Evolutionary conservation across 208 protist species (phyloP).

Genomic region (Crithidia expoeki): DNA sequence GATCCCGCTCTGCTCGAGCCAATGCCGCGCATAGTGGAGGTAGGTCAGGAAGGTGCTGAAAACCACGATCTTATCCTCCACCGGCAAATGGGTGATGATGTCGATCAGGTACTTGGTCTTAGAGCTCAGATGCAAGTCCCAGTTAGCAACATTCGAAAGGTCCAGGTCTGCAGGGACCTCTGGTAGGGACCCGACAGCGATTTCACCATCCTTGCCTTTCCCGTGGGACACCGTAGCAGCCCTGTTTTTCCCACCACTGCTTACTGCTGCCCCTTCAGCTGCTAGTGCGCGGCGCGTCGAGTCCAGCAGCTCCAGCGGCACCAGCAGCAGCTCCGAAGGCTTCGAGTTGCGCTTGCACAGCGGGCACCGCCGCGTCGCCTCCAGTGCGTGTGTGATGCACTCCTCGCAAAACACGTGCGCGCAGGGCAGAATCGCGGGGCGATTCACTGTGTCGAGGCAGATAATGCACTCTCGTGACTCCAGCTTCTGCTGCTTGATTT

Average conservation of each 20-base stretch:
- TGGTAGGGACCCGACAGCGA: not conserved
- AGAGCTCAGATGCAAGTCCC: conserved; percentile 48
- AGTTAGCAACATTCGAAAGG: conserved; percentile 41
- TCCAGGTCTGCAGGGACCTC: conserved; percentile 26
- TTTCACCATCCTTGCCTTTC: not conserved
- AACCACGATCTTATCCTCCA: conserved; percentile 88
- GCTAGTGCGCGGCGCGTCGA: not conserved
- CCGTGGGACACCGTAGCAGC: not conserved
- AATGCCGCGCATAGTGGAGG: conserved; percentile 86
- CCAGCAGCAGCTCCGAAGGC: conserved; percentile 36
- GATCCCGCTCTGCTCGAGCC: conserved; percentile 49
- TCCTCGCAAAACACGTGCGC: conserved; percentile 79
- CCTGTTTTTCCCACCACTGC: not conserved
- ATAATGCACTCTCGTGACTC: conserved; percentile 70
- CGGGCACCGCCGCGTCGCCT: conserved; percentile 46
- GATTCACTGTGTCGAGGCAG: conserved; percentile 63
- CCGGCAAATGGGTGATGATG: conserved; percentile 36
- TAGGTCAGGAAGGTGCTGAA: conserved; percentile 95
- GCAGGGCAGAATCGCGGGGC: conserved; percentile 74
- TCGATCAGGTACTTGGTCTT: conserved; percentile 72
- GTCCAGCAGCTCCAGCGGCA: conserved; percentile 48
- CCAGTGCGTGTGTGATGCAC: conserved; percentile 64
- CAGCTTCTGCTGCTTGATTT: conserved; percentile 51
- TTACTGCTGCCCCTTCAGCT: not conserved
- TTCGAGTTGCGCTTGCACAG: conserved; percentile 52